Conservation (phyloP, 192 early-diverging fungal genomes). For the Mortierella hygrophila region DNA sequence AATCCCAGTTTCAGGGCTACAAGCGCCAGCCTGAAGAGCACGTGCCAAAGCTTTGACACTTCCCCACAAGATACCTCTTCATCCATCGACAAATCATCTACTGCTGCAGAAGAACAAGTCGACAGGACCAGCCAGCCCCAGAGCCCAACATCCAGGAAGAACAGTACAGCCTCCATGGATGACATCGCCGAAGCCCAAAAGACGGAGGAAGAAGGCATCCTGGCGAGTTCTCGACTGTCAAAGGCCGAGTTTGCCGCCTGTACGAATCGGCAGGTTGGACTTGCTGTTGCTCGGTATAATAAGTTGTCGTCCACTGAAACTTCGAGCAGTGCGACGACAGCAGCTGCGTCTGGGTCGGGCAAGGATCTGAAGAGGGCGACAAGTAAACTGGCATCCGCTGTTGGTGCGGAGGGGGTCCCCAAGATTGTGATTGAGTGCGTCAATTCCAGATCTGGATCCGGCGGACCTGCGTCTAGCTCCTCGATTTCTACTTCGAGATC, state of each 20-base stretch:
- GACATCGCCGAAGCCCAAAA: background rate
- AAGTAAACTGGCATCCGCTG: background rate
- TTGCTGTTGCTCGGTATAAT: background rate
- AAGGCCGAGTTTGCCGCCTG: constrained; percentile 1
- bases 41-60: background rate
- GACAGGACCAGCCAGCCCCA: too few relatives aligned
- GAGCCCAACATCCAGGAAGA: background rate
- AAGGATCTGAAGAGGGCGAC: background rate
- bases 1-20: background rate
- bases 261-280: background rate
- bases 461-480: background rate
- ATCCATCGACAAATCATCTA: background rate
- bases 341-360: background rate
- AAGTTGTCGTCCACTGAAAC: background rate
- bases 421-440: background rate
- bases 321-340: background rate
- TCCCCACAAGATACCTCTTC: background rate
- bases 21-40: background rate
- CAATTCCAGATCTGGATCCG: background rate
- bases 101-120: background rate
- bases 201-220: background rate
- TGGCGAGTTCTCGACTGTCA: constrained; percentile 7
- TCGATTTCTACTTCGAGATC: background rate
- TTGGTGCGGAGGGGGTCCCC: background rate
- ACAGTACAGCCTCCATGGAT: background rate